Conservation (phyloP, 2,329 filamentous ascomycete species). For the Calonectria pseudoturangicola region DNA sequence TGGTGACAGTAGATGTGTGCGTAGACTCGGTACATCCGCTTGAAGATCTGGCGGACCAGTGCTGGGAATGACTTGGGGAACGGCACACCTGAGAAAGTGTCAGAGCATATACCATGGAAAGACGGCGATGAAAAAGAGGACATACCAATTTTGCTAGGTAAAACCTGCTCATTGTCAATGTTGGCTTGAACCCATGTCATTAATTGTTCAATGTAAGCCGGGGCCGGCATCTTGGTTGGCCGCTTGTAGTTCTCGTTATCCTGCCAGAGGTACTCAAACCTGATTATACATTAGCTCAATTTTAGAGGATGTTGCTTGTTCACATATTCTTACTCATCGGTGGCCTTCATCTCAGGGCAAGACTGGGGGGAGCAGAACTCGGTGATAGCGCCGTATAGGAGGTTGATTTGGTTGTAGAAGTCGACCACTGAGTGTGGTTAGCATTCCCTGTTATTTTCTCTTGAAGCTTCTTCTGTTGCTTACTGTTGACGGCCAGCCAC, state of each 20-base stretch:
- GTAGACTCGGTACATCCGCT: constrained; percentile 98
- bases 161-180: constrained; percentile 95
- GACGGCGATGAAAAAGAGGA: constrained; percentile 17
- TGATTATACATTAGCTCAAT: constrained; percentile 59
- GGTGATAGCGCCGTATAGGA: constrained; percentile 98
- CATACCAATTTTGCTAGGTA: constrained; percentile 92
- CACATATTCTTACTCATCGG: constrained; percentile 84
- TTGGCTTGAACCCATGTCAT: constrained; percentile 98
- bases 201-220: constrained; percentile 97
- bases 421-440: constrained; percentile 84
- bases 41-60: constrained; percentile 96
- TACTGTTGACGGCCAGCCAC: constrained; percentile 98
- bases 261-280: constrained; percentile 99
- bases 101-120: constrained; percentile 22
- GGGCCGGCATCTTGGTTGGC: constrained; percentile 98
- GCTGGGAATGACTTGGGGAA: constrained; percentile 95
- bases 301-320: neutral
- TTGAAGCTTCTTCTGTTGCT: constrained; percentile 52
- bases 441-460: neutral
- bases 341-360: constrained; percentile 99
- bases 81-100: constrained; percentile 79
- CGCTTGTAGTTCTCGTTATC: constrained; percentile 95
- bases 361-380: constrained; percentile 98
- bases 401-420: constrained; percentile 99
- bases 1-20: constrained; percentile 99